Evolutionary conservation across 805 yeast species (phyloP).

Genomic region (Wickerhamomyces alni): DNA sequence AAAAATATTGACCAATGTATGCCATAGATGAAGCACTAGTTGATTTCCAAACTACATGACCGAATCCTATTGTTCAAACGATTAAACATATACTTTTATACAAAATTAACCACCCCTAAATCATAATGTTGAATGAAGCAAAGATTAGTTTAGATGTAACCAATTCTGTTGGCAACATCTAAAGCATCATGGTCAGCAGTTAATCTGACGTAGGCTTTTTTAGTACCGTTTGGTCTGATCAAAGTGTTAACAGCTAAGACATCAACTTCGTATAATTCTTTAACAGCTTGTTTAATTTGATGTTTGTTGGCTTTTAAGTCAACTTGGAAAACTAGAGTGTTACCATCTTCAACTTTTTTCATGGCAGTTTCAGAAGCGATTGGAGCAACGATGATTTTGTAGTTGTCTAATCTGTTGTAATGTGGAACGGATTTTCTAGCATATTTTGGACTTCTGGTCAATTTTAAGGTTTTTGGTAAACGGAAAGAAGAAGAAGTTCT

Average conservation of each 20-base stretch:
- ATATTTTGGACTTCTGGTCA: constrained; percentile 92
- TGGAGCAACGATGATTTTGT: constrained; percentile 91
- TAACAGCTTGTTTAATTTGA: constrained; percentile 97
- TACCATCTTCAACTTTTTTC: constrained; percentile 99
- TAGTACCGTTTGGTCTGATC: constrained; percentile 98
- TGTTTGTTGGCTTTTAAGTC: constrained; percentile 95
- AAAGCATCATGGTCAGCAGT: constrained; percentile 99
- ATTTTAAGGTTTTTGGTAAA: constrained; percentile 94
- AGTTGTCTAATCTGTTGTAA: constrained; percentile 93
- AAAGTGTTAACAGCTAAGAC: constrained; percentile 92
- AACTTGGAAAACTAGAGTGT: constrained; percentile 98
- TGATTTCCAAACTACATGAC: no score
- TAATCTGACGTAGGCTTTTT: constrained; percentile 98
- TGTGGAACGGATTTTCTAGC: constrained; percentile 95
- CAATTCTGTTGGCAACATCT: constrained; percentile 99
- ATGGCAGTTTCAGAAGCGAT: constrained; percentile 97
- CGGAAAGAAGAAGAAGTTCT: constrained; percentile 95
- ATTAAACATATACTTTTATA: constrained; percentile 15
- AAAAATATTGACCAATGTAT: no score
- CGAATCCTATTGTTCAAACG: constrained; percentile 6
- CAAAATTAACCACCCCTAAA: constrained; percentile 3
- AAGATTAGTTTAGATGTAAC: constrained; percentile 72
- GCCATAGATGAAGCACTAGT: no score
- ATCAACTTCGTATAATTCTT: constrained; percentile 97
- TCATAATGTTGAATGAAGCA: not conserved